Percentiles rank a stretch among this genome's conserved stretches.
Conservation (phyloP, 2,329 filamentous ascomycete species). For the Claviceps lovelessii region DNA sequence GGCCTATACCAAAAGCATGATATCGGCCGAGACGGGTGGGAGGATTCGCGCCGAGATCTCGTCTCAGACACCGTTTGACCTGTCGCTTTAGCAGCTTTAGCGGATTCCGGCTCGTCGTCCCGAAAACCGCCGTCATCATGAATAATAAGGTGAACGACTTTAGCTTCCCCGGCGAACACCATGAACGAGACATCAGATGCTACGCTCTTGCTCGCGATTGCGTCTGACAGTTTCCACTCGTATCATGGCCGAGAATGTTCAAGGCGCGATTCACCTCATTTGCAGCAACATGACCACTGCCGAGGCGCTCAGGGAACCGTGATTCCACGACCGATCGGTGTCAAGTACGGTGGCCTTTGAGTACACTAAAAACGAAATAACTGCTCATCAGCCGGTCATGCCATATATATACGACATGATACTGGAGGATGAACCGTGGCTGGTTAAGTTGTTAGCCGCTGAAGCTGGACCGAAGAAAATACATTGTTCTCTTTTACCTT, state of each 20-base stretch:
- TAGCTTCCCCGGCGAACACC: slow-evolving; percentile 51
- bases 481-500: no score
- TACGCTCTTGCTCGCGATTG: slow-evolving; percentile 55
- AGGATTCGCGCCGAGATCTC: slow-evolving; percentile 33
- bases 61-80: slow-evolving; percentile 23
- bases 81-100: slow-evolving; percentile 17
- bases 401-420: no score
- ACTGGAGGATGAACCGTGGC: no score
- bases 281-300: slow-evolving; percentile 47
- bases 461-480: no score
- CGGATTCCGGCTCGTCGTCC: slow-evolving; percentile 60
- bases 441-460: no score
- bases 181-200: slow-evolving; percentile 62
- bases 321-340: slow-evolving; percentile 71
- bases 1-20: slow-evolving; percentile 45
- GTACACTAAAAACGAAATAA: slow-evolving; percentile 22
- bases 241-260: slow-evolving; percentile 73
- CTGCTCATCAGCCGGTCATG: no score
- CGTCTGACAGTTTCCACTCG: slow-evolving; percentile 67
- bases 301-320: slow-evolving; percentile 51
- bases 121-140: slow-evolving; percentile 69
- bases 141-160: slow-evolving; percentile 57
- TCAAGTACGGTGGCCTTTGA: slow-evolving; percentile 59
- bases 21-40: slow-evolving; percentile 47
- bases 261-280: slow-evolving; percentile 60